Evolutionary conservation across 2,329 filamentous ascomycete species (phyloP), one percentile per base, ranked within the genome.

Genomic region (Colletotrichum acutatum): DNA sequence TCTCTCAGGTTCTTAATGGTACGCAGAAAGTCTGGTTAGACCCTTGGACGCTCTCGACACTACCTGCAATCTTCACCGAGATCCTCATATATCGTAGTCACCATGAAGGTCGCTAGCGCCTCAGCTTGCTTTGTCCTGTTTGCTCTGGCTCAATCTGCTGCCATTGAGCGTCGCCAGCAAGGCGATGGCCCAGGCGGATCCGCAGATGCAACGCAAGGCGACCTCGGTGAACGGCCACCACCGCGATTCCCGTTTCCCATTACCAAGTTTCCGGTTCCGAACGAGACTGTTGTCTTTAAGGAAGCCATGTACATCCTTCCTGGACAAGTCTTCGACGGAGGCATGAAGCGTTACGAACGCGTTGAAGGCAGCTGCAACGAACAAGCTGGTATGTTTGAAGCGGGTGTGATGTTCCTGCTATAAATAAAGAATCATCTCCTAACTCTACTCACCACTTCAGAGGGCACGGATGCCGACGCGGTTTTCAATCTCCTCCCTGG

Each of bases 321-420:
- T 0, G 79, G 81, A 1, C 76, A 78, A 12, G 76, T 78, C 0
- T 83, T 80, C 37, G 81, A 83, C 24, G 81, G 80, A 59, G 78
- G 79, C 59, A 82, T 81, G 80, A 80, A 79, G 53, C 80, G 79
- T 4, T 85, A 81, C 70, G 82, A 85, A 68, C 82, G 82, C 12
- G 80, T 80, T 1, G 79, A 79, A 53, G 83, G 82, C 26, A 82
- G 81, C 66, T 88, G 86, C 75, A 84, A 80, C 52, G 84, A 83
- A 28, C 84, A 87, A 66, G 79, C 78, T 1, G 69, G 69, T 58
- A n/a, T 24, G 58, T 62, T 6, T 24, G 26, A n/a, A 8, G 6
- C 14, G 6, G 2, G 19, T n/a, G 42, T 19, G 37, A 42, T 9
- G 30, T 3, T 42, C 3, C 37, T 42, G 1, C 16, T 19, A 8